Conservation (phyloP, 1,284 basidiomycete genomes). For the Vanrija sp. region DNA sequence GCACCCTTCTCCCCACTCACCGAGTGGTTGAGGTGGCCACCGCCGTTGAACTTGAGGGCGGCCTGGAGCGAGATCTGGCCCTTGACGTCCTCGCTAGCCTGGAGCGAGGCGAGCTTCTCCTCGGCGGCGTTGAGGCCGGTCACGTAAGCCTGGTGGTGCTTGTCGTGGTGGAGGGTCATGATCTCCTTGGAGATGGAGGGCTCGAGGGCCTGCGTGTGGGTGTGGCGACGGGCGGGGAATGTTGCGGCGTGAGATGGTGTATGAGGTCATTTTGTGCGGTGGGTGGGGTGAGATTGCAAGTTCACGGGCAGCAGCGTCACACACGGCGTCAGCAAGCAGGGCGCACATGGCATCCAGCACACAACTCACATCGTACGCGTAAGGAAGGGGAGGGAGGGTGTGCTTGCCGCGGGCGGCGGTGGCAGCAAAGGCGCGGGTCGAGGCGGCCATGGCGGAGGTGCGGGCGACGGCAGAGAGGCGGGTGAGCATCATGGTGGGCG, state of each 20-base stretch:
- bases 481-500: conserved; percentile 11
- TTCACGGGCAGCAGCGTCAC: not conserved
- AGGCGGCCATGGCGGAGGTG: conserved; percentile 1
- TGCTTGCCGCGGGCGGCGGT: conserved; percentile 34
- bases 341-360: not conserved
- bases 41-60: conserved; percentile 87
- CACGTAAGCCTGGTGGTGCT: conserved; percentile 93
- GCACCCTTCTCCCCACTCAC: conserved; percentile 17
- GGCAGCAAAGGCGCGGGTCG: conserved; percentile 9
- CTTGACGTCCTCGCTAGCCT: conserved; percentile 60
- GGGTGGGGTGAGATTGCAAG: not conserved
- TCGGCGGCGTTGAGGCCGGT: conserved; percentile 89
- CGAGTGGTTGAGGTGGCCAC: conserved; percentile 59
- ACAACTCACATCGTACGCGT: conserved; percentile 73
- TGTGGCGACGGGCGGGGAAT: no score
- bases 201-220: conserved; percentile 50
- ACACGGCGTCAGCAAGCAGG: not conserved
- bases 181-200: conserved; percentile 64
- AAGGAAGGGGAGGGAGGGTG: conserved; percentile 77
- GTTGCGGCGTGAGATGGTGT: not conserved
- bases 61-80: conserved; percentile 80
- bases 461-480: conserved; percentile 13
- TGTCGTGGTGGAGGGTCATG: conserved; percentile 90
- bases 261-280: not conserved
- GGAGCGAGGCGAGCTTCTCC: conserved; percentile 61